These are phyloP conservation scores for Solanum aculeatissimum DNA, from an alignment of 305 asterid species.

Conservation along the genomic window DNA sequence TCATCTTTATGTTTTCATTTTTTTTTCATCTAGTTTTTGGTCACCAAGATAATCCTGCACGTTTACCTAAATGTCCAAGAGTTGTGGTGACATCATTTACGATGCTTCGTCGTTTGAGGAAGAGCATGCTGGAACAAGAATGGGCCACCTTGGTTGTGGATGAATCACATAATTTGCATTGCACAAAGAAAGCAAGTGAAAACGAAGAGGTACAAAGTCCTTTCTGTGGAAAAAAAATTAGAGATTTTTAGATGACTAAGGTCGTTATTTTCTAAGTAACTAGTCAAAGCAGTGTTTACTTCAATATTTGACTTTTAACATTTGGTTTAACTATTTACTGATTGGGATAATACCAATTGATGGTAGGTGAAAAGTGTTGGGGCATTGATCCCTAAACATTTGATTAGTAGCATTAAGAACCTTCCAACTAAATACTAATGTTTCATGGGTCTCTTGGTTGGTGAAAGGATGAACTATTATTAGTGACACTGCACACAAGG, in stretches of 20 bases:
- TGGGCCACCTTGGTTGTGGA: conserved; percentile 85
- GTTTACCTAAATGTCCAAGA: conserved; percentile 59
- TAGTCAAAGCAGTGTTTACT: neutral
- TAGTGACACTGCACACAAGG: neutral
- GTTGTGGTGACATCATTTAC: conserved; percentile 75
- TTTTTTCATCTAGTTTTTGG: conserved; percentile 50
- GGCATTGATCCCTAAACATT: neutral
- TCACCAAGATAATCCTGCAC: conserved; percentile 68
- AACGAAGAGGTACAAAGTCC: conserved; percentile 54
- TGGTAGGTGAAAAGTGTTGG: neutral
- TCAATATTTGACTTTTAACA: neutral
- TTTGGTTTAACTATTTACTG: neutral
- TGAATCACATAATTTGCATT: conserved; percentile 83
- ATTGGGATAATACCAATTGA: neutral
- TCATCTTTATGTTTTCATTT: neutral
- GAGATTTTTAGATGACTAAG: neutral
- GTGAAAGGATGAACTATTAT: neutral
- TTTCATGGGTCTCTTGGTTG: neutral
- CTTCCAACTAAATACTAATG: neutral
- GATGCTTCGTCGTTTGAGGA: conserved; percentile 77
- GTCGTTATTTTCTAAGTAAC: neutral
- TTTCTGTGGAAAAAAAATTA: neutral
- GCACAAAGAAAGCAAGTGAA: conserved; percentile 60
- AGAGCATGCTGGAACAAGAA: conserved; percentile 62
- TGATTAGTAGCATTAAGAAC: neutral